Conservation (phyloP, 441 rosid species). For the Pelargonium australe region DNA sequence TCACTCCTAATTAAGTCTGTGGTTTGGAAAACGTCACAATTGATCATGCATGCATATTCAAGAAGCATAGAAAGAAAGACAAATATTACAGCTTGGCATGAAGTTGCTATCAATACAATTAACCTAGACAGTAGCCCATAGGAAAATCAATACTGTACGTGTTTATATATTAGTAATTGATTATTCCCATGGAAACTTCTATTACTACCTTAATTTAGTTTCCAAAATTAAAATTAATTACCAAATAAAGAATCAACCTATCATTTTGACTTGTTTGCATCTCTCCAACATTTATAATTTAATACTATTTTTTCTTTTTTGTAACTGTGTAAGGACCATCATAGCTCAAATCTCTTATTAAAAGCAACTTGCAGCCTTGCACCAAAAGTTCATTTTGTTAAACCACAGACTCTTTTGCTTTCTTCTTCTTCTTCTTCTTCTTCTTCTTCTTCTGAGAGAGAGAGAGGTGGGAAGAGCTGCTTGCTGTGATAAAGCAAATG, state of each 20-base stretch:
- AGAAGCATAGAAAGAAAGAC: too few relatives aligned
- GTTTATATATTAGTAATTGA: too few relatives aligned
- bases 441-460: slow-evolving; percentile 7
- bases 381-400: slow-evolving; percentile 12
- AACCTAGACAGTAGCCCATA: too few relatives aligned
- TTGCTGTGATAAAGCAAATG: slow-evolving; percentile 63
- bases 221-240: too few relatives aligned
- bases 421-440: not conserved
- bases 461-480: slow-evolving; percentile 55
- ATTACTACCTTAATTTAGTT: too few relatives aligned
- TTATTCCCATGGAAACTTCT: too few relatives aligned
- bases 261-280: not conserved
- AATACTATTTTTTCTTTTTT: not conserved
- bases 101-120: too few relatives aligned
- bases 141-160: too few relatives aligned
- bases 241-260: too few relatives aligned
- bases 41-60: not conserved
- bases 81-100: too few relatives aligned
- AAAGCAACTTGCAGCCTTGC: slow-evolving; percentile 14
- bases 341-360: slow-evolving; percentile 17
- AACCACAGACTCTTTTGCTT: slow-evolving; percentile 10
- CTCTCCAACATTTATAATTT: not conserved
- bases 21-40: slow-evolving; percentile 4
- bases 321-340: not conserved
- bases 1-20: not conserved